Base-by-base conservation (phyloP, 805 yeast genomes). In the Priceomyces carsonii region DNA sequence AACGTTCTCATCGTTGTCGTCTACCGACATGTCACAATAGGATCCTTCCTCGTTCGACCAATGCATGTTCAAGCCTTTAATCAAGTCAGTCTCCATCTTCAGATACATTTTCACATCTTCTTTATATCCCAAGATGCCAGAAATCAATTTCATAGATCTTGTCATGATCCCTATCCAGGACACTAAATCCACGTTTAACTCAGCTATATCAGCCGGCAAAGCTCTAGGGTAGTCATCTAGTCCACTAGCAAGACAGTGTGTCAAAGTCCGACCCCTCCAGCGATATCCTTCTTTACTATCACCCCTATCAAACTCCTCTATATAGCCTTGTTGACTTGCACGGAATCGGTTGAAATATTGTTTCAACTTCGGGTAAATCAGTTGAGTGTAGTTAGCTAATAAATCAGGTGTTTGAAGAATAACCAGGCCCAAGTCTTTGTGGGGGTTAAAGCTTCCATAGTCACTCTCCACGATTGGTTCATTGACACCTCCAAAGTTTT, bases 161-260 rank as follows among this genome's bases (percentile, higher is more conserved):
- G 96, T 77, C 95, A 91, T 88, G 5, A 85, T 82, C 10, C 96
- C 98, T 40, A 93, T 78, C 99, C 99, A 93, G 4, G 95, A 73
- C 31, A 91, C 63, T 38, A 91, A 68, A 54, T 93, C 99, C 20
- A 93, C 93, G 50, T 93, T 85, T 32, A 93, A 68, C 61, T 93
- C 99, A 1, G 95, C 95, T 26, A 81, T 71, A 57, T 88, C 96
- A 2, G 95, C 91, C 5, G 75, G 77, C 18, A 68, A 64, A 1
- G 89, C 82, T 43, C 99, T 76, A 22, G 99, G 99, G 53, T 90
- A 93, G 55, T 93, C 99, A 59, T 93, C 99, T 23, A 93, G 58
- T 0, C 99, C 99, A 59, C 95, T 83, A 6, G 99, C 93, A 35
- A 91, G 69, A 55, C 95, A 85, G 51, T 87, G 96, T 3, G 81